A percentile compares a stretch with the other conserved stretches of the same genome.
Evolutionary conservation across 2,329 filamentous ascomycete species (phyloP).

Genomic region (Fusarium hainanense): DNA sequence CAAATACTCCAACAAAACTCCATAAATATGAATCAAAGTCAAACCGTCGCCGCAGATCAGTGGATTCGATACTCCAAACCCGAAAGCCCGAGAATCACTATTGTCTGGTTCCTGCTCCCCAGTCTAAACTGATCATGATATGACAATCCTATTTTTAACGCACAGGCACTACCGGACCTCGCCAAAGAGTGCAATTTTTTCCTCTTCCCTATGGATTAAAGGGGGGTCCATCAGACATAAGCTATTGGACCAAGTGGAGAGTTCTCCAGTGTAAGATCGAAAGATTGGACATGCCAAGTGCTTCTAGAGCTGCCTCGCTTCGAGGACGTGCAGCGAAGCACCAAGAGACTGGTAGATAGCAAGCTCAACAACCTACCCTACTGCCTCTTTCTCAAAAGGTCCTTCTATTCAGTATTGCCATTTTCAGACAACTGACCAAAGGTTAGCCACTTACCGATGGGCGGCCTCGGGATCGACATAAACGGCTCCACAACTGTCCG

Average conservation of each 20-base stretch:
- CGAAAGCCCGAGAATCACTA: not conserved
- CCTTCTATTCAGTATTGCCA: not conserved
- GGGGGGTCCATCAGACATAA: not conserved
- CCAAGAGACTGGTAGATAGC: not conserved
- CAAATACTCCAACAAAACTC: not conserved
- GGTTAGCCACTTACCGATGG: slow-evolving; percentile 20
- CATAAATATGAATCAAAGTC: not conserved
- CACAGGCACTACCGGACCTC: slow-evolving; percentile 7
- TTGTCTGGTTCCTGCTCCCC: not conserved
- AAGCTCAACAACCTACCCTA: not conserved
- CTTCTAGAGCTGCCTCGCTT: not conserved
- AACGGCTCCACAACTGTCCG: slow-evolving; percentile 19
- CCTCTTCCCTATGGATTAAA: not conserved
- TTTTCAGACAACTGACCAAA: slow-evolving; percentile 11
- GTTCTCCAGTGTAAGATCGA: not conserved
- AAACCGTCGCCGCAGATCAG: slow-evolving; percentile 13
- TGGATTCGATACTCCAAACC: not conserved
- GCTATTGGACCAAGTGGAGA: not conserved
- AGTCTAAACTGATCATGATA: slow-evolving; percentile 18
- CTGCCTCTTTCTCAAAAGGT: not conserved
- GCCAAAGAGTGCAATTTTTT: slow-evolving; percentile 1
- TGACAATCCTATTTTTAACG: not conserved
- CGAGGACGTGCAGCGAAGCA: not conserved
- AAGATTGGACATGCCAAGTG: not conserved
- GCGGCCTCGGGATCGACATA: slow-evolving; percentile 11